Evolutionary conservation across 169 alveolate species (phyloP), one percentile per base, ranked within the genome.

Genomic region (Plasmodium reichenowi): DNA sequence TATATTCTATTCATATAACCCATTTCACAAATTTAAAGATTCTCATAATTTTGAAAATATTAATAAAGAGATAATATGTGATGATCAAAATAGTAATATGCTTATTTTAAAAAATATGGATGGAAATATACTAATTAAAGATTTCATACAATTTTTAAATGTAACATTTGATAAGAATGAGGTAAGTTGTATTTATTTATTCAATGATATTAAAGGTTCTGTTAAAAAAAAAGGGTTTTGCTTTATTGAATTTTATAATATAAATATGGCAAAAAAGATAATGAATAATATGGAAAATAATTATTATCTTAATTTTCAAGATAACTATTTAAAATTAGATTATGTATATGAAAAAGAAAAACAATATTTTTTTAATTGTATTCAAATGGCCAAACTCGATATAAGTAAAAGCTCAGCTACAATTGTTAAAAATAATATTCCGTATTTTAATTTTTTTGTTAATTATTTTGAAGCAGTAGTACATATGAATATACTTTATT

Each of bases 391-490:
- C 13, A 71, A 83, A 70, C 29, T 83, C 10, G 71, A 83, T 48
- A 83, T 83, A 43, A 56, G 48, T 29, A 71, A 67, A 56, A 43
- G 86, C 20, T 74, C 91, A 3, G 70, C 91, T 26, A 62, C 45
- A 4, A 20, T n/a, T 48, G n/a, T 15, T 24, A 83, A 83, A 13
- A 67, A 67, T 83, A 15, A 22, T 54, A 70, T 83, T 20, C 73
- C 91, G 3, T 72, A 83, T 83, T 83, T 83, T 50, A 83, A 83
- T 59, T 83, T 83, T 70, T 83, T 83, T 50, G 85, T 83, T 38
- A 83, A 52, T 63, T 83, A 83, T 63, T 26, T 83, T 47, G 91
- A 83, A 48, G 72, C 74, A 24, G 52, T 54, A 7, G 52, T 47
- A 24, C 68, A 70, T 26, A 70, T 47, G 26, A 67, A 72, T 72